Evolutionary conservation across 768 basidiomycete species (phyloP).

Genomic region (Strobilomyces echinocephalus): DNA sequence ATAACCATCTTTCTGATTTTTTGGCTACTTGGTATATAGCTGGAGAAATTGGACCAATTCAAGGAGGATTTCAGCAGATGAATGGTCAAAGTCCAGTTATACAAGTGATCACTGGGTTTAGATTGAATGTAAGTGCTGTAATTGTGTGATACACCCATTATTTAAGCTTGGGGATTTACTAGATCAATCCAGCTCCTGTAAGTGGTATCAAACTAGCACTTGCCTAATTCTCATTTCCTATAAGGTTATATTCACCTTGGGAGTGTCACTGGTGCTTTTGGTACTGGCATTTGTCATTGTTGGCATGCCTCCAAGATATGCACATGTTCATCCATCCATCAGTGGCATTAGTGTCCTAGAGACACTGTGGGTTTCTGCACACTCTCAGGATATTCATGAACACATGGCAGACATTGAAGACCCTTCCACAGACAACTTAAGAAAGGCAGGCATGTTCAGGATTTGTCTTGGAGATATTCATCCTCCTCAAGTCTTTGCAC

Average conservation of each 20-base stretch:
- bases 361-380: conserved; percentile 6
- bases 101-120: no score
- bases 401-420: not conserved
- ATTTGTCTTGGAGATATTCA: no score
- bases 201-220: not conserved
- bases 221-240: not conserved
- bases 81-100: not conserved
- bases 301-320: not conserved
- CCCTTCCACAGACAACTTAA: not conserved
- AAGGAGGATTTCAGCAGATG: conserved; percentile 3
- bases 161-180: no score
- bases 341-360: conserved; percentile 15
- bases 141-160: not conserved
- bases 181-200: conserved; percentile 17
- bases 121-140: no score
- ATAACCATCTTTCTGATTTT: no score
- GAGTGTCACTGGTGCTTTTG: conserved; percentile 4
- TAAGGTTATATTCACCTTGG: not conserved
- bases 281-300: not conserved
- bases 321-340: not conserved
- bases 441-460: no score
- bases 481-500: no score
- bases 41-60: not conserved
- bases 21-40: not conserved
- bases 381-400: conserved; percentile 1